Conservation (phyloP, 2,329 filamentous ascomycete genomes). For the Colletotrichum sp. region DNA sequence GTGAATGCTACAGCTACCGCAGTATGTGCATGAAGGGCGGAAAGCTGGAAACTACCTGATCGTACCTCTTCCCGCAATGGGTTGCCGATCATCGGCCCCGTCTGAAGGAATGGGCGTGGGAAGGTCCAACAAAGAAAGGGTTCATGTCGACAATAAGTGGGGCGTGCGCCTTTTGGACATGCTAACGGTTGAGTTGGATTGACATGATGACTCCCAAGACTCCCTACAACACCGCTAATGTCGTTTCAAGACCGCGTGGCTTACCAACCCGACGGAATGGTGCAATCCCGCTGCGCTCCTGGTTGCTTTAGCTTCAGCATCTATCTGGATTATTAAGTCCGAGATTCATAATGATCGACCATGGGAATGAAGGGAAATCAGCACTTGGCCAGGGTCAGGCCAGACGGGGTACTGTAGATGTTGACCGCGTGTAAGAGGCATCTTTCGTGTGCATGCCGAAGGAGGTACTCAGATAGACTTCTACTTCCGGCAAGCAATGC, state of each 20-base stretch:
- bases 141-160: not conserved
- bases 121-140: not conserved
- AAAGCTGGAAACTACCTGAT: not conserved
- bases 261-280: not conserved
- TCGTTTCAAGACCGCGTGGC: not conserved
- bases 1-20: not conserved
- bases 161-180: not conserved
- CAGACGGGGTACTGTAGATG: not conserved
- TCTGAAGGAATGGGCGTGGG: not conserved
- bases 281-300: not conserved
- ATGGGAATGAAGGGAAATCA: not conserved
- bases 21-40: not conserved
- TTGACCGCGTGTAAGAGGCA: not conserved
- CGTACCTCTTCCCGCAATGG: not conserved
- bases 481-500: not conserved
- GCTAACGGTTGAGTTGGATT: not conserved
- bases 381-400: not conserved
- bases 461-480: not conserved
- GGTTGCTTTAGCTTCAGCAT: not conserved
- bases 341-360: not conserved
- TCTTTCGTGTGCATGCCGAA: not conserved
- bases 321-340: not conserved
- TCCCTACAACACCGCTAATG: not conserved
- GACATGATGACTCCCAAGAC: slow-evolving; percentile 15
- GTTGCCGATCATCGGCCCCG: slow-evolving; percentile 6